Evolutionary conservation across 306 rosid genomes (phyloP).

Genomic region (Astragalus membranaceus): DNA sequence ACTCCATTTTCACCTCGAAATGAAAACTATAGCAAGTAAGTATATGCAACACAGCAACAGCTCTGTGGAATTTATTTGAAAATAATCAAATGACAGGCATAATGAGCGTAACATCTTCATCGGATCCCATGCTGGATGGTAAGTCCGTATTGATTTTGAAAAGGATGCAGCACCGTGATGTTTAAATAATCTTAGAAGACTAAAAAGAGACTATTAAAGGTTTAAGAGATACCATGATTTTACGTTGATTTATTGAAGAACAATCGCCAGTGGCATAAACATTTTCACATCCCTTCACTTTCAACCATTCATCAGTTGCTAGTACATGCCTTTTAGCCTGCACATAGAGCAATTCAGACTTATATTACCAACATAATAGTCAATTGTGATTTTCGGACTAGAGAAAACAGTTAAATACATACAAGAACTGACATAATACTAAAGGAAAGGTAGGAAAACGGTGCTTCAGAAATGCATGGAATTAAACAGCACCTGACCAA

Average conservation of each 20-base stretch:
- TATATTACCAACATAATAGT: slow-evolving; percentile 1
- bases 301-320: slow-evolving; percentile 83
- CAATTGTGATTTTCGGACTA: background rate
- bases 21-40: background rate
- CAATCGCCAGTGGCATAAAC: slow-evolving; percentile 94
- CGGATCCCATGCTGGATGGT: background rate
- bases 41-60: background rate
- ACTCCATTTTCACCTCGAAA: background rate
- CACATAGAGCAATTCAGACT: slow-evolving; percentile 20
- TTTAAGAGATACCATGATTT: slow-evolving; percentile 63
- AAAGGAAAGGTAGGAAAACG: background rate
- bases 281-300: slow-evolving; percentile 60
- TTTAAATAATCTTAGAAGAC: background rate
- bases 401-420: background rate
- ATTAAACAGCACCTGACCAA: slow-evolving; percentile 71
- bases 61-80: background rate
- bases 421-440: background rate
- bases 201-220: slow-evolving; percentile 7
- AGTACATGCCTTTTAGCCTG: slow-evolving; percentile 72
- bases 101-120: slow-evolving; percentile 1
- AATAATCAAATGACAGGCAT: background rate
- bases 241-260: slow-evolving; percentile 77
- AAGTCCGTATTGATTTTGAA: background rate
- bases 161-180: background rate
- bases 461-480: slow-evolving; percentile 10